These are phyloP conservation scores for Collybiopsis confluens DNA, from an alignment of 768 basidiomycete species.

Conservation along the genomic window DNA sequence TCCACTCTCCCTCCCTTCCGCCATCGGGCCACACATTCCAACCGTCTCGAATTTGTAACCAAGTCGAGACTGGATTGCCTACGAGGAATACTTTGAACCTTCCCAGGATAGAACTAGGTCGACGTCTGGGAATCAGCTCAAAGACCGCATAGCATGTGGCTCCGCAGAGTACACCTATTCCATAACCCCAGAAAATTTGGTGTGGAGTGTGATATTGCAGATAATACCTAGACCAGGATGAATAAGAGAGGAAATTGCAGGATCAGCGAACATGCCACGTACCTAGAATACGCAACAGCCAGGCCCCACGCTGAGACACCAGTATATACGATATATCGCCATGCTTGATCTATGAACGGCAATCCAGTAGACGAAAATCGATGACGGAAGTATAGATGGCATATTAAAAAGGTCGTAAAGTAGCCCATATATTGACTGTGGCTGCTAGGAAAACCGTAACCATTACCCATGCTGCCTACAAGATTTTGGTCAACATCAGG, in stretches of 20 bases:
- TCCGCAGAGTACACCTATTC: slow-evolving; percentile 58
- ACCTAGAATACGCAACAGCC: slow-evolving; percentile 80
- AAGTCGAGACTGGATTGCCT: slow-evolving; percentile 50
- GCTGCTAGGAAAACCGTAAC: slow-evolving; percentile 86
- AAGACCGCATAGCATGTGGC: slow-evolving; percentile 46
- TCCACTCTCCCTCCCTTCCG: slow-evolving; percentile 72
- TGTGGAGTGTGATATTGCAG: slow-evolving; percentile 70
- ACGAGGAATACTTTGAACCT: slow-evolving; percentile 45
- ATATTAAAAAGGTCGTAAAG: slow-evolving; percentile 70
- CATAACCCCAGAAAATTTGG: slow-evolving; percentile 74
- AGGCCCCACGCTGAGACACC: slow-evolving; percentile 53
- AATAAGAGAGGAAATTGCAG: not conserved
- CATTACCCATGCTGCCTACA: slow-evolving; percentile 55
- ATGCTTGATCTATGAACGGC: slow-evolving; percentile 45
- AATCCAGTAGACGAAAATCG: slow-evolving; percentile 54
- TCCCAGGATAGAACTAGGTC: slow-evolving; percentile 54
- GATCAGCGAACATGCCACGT: slow-evolving; percentile 11
- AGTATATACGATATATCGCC: slow-evolving; percentile 42
- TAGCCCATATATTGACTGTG: slow-evolving; percentile 92
- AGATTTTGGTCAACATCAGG: not conserved
- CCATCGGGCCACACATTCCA: slow-evolving; percentile 80
- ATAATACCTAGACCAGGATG: slow-evolving; percentile 42
- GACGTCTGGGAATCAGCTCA: slow-evolving; percentile 52
- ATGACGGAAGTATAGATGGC: slow-evolving; percentile 71
- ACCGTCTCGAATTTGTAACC: slow-evolving; percentile 74